Percentiles rank a stretch among this genome's conserved stretches.
Evolutionary conservation across 495 filamentous ascomycete genomes (phyloP).

Genomic region (Aspergillus biplanus): DNA sequence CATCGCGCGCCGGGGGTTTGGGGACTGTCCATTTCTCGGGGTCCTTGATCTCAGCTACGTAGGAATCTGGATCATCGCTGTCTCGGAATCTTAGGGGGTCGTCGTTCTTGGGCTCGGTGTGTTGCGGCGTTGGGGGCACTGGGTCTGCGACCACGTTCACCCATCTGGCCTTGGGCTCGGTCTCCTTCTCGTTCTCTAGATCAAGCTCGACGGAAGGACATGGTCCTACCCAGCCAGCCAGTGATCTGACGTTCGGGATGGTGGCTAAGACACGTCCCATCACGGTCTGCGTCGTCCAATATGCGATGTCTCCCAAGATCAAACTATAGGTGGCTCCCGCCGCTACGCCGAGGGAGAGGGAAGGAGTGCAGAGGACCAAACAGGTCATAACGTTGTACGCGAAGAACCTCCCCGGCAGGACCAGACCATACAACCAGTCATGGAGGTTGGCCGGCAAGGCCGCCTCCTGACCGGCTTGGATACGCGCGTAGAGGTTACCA

Average conservation of each 20-base stretch:
- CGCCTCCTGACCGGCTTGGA: background rate
- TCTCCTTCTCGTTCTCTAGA: background rate
- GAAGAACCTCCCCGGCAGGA: background rate
- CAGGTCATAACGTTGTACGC: background rate
- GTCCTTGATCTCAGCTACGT: background rate
- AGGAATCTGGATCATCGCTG: background rate
- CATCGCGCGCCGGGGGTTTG: background rate
- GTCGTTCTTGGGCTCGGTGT: background rate
- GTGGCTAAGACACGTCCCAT: background rate
- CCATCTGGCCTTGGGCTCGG: background rate
- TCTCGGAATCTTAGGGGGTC: background rate
- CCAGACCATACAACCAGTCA: constrained; percentile 4
- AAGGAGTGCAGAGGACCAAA: background rate
- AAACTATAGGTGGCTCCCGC: background rate
- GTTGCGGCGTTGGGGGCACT: background rate
- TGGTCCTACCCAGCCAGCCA: background rate
- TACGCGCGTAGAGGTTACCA: background rate
- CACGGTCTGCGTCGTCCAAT: background rate
- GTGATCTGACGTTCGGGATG: background rate
- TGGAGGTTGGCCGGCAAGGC: background rate
- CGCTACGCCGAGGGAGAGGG: background rate
- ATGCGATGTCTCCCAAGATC: background rate
- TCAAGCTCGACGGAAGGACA: constrained; percentile 3
- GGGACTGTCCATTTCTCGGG: background rate
- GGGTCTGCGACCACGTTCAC: background rate